These are phyloP conservation scores for Xerocomus spinulosus DNA, from an alignment of 768 basidiomycete species.

Conservation along the genomic window DNA sequence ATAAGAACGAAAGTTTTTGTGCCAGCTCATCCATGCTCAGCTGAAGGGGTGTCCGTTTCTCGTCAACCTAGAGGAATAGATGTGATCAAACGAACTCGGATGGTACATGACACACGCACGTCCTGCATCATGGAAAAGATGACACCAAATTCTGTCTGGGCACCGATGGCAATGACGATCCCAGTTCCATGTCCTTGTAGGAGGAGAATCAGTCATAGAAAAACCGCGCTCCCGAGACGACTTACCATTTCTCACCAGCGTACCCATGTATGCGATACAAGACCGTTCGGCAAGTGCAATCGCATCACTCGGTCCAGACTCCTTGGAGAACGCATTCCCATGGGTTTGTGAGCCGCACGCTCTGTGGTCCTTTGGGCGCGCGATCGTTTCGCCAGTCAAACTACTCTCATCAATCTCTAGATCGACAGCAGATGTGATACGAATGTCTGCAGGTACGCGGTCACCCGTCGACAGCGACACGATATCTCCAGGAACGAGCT, in stretches of 20 bases:
- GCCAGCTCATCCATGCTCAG: slow-evolving; percentile 96
- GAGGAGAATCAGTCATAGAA: slow-evolving; percentile 1
- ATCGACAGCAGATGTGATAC: slow-evolving; percentile 75
- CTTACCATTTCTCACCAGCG: slow-evolving; percentile 82
- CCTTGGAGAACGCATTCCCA: slow-evolving; percentile 8
- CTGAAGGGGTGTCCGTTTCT: slow-evolving; percentile 89
- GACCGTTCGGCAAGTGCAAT: slow-evolving; percentile 75
- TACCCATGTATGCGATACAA: slow-evolving; percentile 95
- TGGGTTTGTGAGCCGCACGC: slow-evolving; percentile 45
- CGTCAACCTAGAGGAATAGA: slow-evolving; percentile 50
- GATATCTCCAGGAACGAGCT: slow-evolving; percentile 94
- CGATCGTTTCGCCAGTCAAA: slow-evolving; percentile 87
- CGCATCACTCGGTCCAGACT: slow-evolving; percentile 36
- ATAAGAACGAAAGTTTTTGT: slow-evolving; percentile 82
- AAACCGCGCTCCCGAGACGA: not conserved
- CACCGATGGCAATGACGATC: slow-evolving; percentile 81
- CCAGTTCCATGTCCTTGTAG: slow-evolving; percentile 73
- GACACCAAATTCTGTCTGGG: slow-evolving; percentile 89
- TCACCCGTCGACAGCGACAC: slow-evolving; percentile 89
- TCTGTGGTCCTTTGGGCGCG: slow-evolving; percentile 62
- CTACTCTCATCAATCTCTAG: slow-evolving; percentile 95
- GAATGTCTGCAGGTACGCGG: slow-evolving; percentile 90
- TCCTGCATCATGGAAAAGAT: slow-evolving; percentile 99
- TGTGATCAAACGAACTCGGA: not conserved
- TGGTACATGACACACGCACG: slow-evolving; percentile 38